These are phyloP conservation scores for Porodaedalea pini DNA, from an alignment of 1,284 basidiomycete genomes.

Conservation along the genomic window DNA sequence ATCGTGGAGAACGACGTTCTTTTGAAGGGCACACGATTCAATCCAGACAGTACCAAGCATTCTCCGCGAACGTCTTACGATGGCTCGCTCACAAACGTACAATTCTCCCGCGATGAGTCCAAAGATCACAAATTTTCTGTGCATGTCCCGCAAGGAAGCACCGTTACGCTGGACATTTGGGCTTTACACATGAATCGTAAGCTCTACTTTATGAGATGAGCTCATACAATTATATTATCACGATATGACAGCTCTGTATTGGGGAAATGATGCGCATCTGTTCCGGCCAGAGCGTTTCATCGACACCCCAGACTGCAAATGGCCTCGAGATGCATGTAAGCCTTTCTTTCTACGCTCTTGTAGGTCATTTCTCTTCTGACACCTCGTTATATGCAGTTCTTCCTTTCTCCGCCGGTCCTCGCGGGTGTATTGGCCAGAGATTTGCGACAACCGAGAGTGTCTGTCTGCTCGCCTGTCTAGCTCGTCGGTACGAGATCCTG, in stretches of 20 bases:
- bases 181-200: slow-evolving; percentile 36
- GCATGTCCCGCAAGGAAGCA: slow-evolving; percentile 38
- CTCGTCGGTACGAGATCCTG: slow-evolving; percentile 30
- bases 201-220: slow-evolving; percentile 11
- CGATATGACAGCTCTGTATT: slow-evolving; percentile 35
- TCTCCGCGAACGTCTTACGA: neutral
- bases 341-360: neutral
- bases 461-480: slow-evolving; percentile 36
- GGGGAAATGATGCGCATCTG: slow-evolving; percentile 40
- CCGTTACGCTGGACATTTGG: slow-evolving; percentile 38
- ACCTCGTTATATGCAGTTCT: slow-evolving; percentile 26
- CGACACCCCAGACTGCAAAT: slow-evolving; percentile 35
- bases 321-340: slow-evolving; percentile 36
- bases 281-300: slow-evolving; percentile 49
- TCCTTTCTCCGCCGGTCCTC: slow-evolving; percentile 42
- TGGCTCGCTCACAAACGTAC: slow-evolving; percentile 7
- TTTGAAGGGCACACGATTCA: slow-evolving; percentile 35
- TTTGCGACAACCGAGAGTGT: slow-evolving; percentile 36
- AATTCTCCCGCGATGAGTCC: slow-evolving; percentile 26
- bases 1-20: slow-evolving; percentile 34
- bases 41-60: neutral
- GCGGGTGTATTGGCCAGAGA: slow-evolving; percentile 43
- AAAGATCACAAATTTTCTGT: slow-evolving; percentile 32
- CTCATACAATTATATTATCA: neutral
- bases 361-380: neutral